Percentiles rank a stretch among this genome's conserved stretches.
Evolutionary conservation across 371 early-diverging fungal species (phyloP).

Genomic region (Mucor sp.): DNA sequence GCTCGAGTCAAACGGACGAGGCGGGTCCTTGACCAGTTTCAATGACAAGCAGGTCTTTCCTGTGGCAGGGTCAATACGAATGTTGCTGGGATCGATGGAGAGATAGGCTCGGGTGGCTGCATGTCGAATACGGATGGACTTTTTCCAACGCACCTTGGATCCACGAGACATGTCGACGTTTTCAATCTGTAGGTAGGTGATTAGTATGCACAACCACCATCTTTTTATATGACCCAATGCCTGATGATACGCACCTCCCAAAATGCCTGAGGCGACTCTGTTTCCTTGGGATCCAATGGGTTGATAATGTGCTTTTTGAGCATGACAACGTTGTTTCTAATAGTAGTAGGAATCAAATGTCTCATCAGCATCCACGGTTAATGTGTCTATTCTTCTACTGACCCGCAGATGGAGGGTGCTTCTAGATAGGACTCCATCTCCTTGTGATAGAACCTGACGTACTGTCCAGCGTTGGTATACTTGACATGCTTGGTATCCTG

Average conservation of each 20-base stretch:
- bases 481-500: conserved; percentile 26
- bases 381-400: no score
- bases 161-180: conserved; percentile 33
- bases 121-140: conserved; percentile 48
- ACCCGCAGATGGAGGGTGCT: conserved; percentile 28
- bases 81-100: conserved; percentile 43
- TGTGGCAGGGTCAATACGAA: conserved; percentile 37
- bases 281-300: conserved; percentile 60
- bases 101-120: conserved; percentile 49
- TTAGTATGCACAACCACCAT: neutral
- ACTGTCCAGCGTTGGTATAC: conserved; percentile 43
- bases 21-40: conserved; percentile 33
- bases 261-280: conserved; percentile 51
- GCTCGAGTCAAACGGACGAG: conserved; percentile 5
- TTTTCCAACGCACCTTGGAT: conserved; percentile 45
- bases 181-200: conserved; percentile 29
- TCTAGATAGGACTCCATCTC: conserved; percentile 57
- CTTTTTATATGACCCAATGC: neutral
- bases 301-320: conserved; percentile 52
- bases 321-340: conserved; percentile 10
- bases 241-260: conserved; percentile 44
- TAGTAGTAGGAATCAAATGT: no score
- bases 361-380: no score
- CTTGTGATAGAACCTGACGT: conserved; percentile 58
- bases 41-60: conserved; percentile 40